phyloP scores from a whole-genome alignment of 2,329 filamentous ascomycete genomes.

The Alternaria conjuncta region DNA sequence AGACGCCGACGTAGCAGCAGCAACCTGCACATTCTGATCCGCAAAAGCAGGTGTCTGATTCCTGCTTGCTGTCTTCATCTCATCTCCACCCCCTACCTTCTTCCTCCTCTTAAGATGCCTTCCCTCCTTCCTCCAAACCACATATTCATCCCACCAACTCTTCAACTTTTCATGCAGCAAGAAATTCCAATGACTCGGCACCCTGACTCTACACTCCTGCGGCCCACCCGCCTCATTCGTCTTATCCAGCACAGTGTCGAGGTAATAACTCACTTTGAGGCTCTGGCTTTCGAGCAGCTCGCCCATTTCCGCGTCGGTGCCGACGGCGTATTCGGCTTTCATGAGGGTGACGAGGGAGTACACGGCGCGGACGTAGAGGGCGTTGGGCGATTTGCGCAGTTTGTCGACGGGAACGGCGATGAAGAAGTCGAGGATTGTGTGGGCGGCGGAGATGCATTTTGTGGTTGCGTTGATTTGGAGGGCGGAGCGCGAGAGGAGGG shows the following conservation, averaged over 20 bases:
- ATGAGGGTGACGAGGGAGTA: constrained; percentile 42
- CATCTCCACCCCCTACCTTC: constrained; percentile 10
- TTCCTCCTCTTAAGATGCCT: constrained; percentile 34
- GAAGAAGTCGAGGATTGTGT: constrained; percentile 42
- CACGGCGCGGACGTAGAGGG: constrained; percentile 41
- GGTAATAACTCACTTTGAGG: constrained; percentile 41
- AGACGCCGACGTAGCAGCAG: background rate
- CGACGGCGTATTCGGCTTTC: constrained; percentile 45
- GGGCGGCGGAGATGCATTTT: constrained; percentile 41
- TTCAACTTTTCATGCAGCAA: constrained; percentile 40
- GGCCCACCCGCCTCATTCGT: constrained; percentile 35
- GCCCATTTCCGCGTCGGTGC: constrained; percentile 42
- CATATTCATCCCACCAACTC: constrained; percentile 41
- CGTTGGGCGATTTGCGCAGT: constrained; percentile 35
- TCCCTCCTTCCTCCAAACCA: constrained; percentile 35
- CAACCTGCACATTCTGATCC: background rate
- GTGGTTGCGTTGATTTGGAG: constrained; percentile 47
- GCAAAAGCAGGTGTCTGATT: constrained; percentile 14
- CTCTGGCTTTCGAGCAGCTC: constrained; percentile 41
- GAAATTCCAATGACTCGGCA: constrained; percentile 42
- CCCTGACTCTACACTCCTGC: constrained; percentile 38
- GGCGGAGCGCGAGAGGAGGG: constrained; percentile 38
- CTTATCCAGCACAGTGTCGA: constrained; percentile 30
- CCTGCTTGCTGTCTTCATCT: background rate
- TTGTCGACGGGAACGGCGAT: constrained; percentile 23